Evolutionary conservation across 2,329 filamentous ascomycete species (phyloP).

Genomic region (Microdochium nivale): DNA sequence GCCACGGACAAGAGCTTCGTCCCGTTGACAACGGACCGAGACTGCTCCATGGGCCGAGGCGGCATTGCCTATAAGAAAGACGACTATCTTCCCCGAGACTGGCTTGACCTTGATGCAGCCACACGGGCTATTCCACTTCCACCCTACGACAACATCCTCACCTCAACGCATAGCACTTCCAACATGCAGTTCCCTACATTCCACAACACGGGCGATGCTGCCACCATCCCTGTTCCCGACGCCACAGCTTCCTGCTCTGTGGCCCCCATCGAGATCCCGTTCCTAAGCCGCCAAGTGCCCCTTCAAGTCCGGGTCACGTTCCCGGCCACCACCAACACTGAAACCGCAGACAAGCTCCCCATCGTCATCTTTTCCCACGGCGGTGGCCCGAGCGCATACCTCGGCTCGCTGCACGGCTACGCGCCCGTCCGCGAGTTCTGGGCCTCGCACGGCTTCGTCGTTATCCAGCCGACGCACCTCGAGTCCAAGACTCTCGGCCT

Average conservation of each 20-base stretch:
- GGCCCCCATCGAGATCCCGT: constrained; percentile 19
- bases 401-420: constrained; percentile 32
- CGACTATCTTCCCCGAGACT: background rate
- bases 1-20: no score
- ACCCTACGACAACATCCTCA: background rate
- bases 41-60: no score
- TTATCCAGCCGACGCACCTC: constrained; percentile 33
- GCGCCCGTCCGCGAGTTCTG: constrained; percentile 30
- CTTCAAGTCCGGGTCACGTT: constrained; percentile 26
- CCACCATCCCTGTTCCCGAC: constrained; percentile 21
- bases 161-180: constrained; percentile 1
- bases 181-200: constrained; percentile 3
- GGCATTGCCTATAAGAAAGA: background rate
- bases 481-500: constrained; percentile 22
- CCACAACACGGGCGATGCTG: constrained; percentile 14
- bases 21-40: no score
- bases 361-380: constrained; percentile 32
- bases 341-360: constrained; percentile 22
- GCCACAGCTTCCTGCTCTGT: constrained; percentile 21
- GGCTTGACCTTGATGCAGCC: background rate
- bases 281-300: constrained; percentile 14
- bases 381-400: constrained; percentile 25
- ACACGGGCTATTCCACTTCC: background rate
- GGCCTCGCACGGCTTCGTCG: constrained; percentile 30
- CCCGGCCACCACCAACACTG: constrained; percentile 15